phyloP scores from a whole-genome alignment of 1,284 basidiomycete species.

The Ceratobasidium sp. region DNA sequence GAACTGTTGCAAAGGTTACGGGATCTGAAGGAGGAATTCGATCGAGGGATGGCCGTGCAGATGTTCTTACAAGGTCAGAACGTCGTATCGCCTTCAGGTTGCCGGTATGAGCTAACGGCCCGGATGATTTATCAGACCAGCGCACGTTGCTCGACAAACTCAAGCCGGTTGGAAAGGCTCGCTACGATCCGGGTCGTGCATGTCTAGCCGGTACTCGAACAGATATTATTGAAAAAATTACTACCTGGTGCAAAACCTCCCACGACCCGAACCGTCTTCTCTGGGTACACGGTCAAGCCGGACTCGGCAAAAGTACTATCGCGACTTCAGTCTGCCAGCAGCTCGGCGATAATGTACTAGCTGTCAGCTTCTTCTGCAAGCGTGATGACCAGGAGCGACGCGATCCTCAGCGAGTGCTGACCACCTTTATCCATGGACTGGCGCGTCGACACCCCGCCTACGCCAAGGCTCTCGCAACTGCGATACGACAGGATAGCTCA shows the following conservation, averaged over 20 bases:
- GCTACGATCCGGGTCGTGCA: background rate
- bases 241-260: background rate
- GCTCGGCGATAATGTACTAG: background rate
- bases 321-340: background rate
- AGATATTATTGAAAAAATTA: background rate
- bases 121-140: background rate
- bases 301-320: background rate
- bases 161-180: background rate
- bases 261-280: background rate
- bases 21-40: background rate
- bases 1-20: background rate
- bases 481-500: background rate
- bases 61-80: background rate
- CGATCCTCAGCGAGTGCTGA: background rate
- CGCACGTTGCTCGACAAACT: constrained; percentile 1
- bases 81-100: background rate
- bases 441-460: background rate
- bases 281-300: constrained; percentile 9
- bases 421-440: background rate
- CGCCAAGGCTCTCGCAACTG: background rate
- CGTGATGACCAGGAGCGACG: background rate
- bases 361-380: constrained; percentile 14
- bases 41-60: background rate
- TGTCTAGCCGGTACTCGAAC: background rate
- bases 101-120: background rate